Conservation (phyloP, 2,329 filamentous ascomycete species). For the Phyllosticta citrichinensis region DNA sequence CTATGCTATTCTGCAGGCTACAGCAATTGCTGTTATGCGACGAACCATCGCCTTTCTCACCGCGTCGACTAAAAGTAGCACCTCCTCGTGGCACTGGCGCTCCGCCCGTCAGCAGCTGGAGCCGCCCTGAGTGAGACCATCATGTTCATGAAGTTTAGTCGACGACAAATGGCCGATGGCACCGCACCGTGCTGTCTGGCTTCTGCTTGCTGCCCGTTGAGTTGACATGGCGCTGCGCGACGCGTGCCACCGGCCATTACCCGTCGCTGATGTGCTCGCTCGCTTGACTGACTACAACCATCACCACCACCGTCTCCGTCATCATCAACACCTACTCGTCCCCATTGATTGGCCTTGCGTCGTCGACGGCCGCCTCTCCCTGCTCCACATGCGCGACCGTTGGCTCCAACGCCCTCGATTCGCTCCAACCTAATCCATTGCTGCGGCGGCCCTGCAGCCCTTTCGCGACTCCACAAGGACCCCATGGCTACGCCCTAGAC, state of each 20-base stretch:
- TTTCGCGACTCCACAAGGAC: slow-evolving; percentile 12
- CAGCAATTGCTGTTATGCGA: no score
- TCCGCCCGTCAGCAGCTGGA: not conserved
- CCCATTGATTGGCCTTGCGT: not conserved
- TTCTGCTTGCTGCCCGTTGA: no score
- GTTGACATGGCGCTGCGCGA: not conserved
- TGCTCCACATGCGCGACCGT: slow-evolving; percentile 8
- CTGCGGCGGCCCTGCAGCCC: not conserved
- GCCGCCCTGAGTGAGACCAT: not conserved
- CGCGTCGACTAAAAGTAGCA: not conserved
- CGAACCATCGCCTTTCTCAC: not conserved
- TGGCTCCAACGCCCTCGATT: not conserved
- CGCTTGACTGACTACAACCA: not conserved
- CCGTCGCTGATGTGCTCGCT: not conserved
- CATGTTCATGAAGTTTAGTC: no score
- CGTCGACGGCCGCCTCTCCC: slow-evolving; percentile 1
- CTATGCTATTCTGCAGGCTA: no score
- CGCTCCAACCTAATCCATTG: not conserved
- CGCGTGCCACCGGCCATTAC: not conserved
- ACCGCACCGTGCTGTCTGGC: not conserved
- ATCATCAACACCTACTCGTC: not conserved
- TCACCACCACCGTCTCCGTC: not conserved
- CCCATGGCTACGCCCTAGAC: slow-evolving; percentile 15
- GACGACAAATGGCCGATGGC: no score
- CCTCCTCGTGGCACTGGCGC: not conserved